Conservation (phyloP, 345 rosid genomes). For the Pelargonium nanum region DNA sequence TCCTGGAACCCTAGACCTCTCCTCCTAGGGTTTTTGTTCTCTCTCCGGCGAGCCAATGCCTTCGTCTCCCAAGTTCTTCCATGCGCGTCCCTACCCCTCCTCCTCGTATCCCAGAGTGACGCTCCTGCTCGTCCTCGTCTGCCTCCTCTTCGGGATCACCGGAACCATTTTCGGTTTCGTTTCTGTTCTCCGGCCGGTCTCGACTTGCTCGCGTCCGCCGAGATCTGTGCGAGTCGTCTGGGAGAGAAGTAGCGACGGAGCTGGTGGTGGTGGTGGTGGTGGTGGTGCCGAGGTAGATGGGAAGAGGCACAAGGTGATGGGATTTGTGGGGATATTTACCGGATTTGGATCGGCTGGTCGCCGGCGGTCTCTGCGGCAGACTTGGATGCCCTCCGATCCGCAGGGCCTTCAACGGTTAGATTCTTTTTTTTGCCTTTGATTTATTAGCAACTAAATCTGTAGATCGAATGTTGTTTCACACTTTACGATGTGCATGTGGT, state of each 20-base stretch:
- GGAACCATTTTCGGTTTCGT: conserved; percentile 59
- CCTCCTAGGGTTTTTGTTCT: not conserved
- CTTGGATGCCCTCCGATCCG: conserved; percentile 88
- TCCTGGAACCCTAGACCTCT: not conserved
- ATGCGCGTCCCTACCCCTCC: conserved; percentile 29
- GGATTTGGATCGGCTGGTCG: conserved; percentile 63
- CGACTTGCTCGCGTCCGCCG: conserved; percentile 23
- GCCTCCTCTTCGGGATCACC: conserved; percentile 46
- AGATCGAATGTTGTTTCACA: no score
- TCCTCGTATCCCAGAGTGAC: conserved; percentile 37
- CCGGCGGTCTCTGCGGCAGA: conserved; percentile 61
- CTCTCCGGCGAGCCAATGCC: conserved; percentile 32
- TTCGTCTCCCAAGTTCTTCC: conserved; percentile 55
- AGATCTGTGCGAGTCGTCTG: conserved; percentile 55
- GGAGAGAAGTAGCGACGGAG: conserved; percentile 27
- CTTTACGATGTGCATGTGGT: not conserved
- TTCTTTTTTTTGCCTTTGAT: not conserved
- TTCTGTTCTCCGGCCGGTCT: conserved; percentile 23
- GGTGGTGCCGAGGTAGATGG: conserved; percentile 9
- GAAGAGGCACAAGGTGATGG: conserved; percentile 72
- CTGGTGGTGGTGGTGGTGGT: conserved; percentile 1
- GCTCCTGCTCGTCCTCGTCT: conserved; percentile 26
- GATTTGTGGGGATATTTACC: conserved; percentile 83
- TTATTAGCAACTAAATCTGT: no score
- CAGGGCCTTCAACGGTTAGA: conserved; percentile 65